phyloP scores from a whole-genome alignment of 305 asterid genomes.

The Solanum chacoense region DNA sequence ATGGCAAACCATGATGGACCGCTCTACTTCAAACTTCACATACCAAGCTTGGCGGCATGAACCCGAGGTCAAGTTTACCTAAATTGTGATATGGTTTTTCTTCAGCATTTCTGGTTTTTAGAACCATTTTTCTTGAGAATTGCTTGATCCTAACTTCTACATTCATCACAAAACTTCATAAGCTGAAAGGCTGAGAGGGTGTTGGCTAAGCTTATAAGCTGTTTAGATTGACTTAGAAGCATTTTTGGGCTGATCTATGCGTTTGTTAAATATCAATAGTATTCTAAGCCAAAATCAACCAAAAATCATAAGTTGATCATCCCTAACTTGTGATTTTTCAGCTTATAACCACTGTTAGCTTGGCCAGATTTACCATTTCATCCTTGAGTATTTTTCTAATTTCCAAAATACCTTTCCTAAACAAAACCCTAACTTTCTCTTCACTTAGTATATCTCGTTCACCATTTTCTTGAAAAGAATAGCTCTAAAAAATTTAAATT shows the following conservation, averaged over 20 bases:
- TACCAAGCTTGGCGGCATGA: constrained; percentile 97
- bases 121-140: background rate
- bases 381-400: background rate
- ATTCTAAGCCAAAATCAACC: background rate
- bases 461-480: background rate
- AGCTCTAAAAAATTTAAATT: background rate
- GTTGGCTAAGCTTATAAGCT: background rate
- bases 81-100: background rate
- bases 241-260: background rate
- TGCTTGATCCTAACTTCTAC: background rate
- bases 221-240: background rate
- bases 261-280: background rate
- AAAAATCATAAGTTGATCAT: background rate
- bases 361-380: background rate
- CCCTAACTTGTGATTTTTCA: background rate
- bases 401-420: background rate
- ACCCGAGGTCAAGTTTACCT: constrained; percentile 36
- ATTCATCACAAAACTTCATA: background rate
- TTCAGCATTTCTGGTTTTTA: background rate
- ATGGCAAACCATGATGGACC: constrained; percentile 63
- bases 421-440: background rate
- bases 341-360: background rate
- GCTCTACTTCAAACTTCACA: constrained; percentile 60
- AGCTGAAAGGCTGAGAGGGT: background rate
- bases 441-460: background rate